These are phyloP conservation scores for Apiotrichum akiyoshidainum DNA, from an alignment of 1,284 basidiomycete genomes.

Conservation along the genomic window DNA sequence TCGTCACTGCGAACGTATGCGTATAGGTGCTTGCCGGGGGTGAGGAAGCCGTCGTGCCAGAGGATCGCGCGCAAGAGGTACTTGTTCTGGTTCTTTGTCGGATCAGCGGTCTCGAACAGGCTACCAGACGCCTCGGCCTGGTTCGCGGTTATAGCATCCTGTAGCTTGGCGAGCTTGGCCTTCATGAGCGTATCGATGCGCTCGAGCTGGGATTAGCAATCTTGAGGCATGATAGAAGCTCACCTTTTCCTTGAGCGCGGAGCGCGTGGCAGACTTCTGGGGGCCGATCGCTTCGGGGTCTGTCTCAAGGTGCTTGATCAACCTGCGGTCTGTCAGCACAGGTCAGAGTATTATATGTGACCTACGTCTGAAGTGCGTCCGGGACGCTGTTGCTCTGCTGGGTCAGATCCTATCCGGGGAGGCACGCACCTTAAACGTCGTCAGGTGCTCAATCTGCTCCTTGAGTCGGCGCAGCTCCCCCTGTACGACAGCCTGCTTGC, in stretches of 20 bases:
- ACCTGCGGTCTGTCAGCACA: slow-evolving; percentile 14
- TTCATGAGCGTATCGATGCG: slow-evolving; percentile 14
- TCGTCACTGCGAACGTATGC: slow-evolving; percentile 30
- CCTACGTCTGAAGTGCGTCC: slow-evolving; percentile 12
- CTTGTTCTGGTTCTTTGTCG: slow-evolving; percentile 31
- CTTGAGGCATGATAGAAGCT: neutral
- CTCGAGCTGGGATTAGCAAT: slow-evolving; percentile 15
- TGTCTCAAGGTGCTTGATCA: slow-evolving; percentile 28
- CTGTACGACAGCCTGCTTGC: slow-evolving; percentile 30
- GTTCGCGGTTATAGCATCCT: slow-evolving; percentile 26
- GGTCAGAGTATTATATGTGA: neutral
- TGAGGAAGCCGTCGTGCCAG: slow-evolving; percentile 41
- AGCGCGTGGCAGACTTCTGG: slow-evolving; percentile 10
- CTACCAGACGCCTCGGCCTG: slow-evolving; percentile 18
- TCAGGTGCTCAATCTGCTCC: slow-evolving; percentile 34
- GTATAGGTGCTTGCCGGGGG: slow-evolving; percentile 37
- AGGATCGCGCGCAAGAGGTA: slow-evolving; percentile 36
- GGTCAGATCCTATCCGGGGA: neutral
- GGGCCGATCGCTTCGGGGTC: neutral
- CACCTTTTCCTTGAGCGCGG: slow-evolving; percentile 37
- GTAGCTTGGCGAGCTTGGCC: slow-evolving; percentile 23
- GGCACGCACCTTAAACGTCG: slow-evolving; percentile 29
- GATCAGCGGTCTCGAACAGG: slow-evolving; percentile 38
- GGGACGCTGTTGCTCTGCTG: slow-evolving; percentile 10
- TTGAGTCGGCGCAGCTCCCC: slow-evolving; percentile 32